Evolutionary conservation across 2,329 filamentous ascomycete species (phyloP), one percentile per base, ranked within the genome.

Genomic region (Ascochyta clinopodiicola): DNA sequence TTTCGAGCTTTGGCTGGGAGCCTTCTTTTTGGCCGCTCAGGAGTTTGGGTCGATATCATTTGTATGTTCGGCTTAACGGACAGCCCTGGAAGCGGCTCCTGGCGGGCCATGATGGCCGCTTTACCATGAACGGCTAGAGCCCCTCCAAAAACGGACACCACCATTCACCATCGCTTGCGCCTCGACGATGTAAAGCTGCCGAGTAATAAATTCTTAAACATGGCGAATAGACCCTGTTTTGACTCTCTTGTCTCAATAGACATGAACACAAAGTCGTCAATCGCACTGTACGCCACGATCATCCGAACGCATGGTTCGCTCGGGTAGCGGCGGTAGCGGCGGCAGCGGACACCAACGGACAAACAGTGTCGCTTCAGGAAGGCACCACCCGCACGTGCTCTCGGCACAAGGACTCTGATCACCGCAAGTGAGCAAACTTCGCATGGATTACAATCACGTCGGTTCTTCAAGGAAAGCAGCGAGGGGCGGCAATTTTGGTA

Each of bases 391-490:
- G 12, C 15, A 9, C 15, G 64, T 67, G 64, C 61, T 61, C 66
- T 69, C 64, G 66, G 66, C 64, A 66, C 65, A 69, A 65, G 61
- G 38, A 35, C 32, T 38, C 22, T 49, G 50, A 67, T 66, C 61
- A 65, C 66, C 64, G 54, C 59, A 44, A 46, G 13, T 54, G 36
- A 54, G 44, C 60, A 47, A 55, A 61, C 51, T 44, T 61, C 49
- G 39, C 51, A 58, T 60, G 47, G 51, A 50, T 51, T 46, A 35
- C 15, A 38, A 21, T 57, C 55, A 43, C 40, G 34, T 61, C 66
- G 66, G 66, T 63, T 67, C 44, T 51, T 60, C 50, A 66, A 68
- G 66, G 66, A 49, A 63, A 59, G 45, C 17, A 36, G 8, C 36
- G 36, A 51, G 31, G 15, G 38, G 55, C 54, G 17, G 49, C 40